Conservation (phyloP, 257 asterid species). For the Nicotiana obtusifolia region DNA sequence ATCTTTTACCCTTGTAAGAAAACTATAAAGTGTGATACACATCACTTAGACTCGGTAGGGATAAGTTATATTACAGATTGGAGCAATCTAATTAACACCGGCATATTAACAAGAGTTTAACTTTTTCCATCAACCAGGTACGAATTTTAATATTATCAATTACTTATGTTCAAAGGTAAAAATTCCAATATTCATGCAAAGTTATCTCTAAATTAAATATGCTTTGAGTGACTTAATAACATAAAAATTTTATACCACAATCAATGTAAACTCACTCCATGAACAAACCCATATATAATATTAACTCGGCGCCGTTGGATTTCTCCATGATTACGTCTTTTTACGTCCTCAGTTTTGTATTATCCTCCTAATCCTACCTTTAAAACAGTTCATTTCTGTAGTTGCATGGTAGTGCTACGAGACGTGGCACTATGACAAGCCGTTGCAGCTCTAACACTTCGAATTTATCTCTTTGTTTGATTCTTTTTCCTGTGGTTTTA, state of each 20-base stretch:
- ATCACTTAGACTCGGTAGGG: too few species aligned
- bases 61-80: too few species aligned
- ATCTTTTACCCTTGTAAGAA: too few species aligned
- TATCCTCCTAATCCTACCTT: background rate
- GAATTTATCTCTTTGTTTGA: background rate
- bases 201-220: too few species aligned
- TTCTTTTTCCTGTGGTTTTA: background rate
- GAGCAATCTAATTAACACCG: background rate
- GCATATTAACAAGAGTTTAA: background rate
- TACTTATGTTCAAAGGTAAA: too few species aligned
- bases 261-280: too few species aligned
- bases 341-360: background rate
- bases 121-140: too few species aligned
- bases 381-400: background rate
- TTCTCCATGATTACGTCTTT: background rate
- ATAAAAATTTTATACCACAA: too few species aligned
- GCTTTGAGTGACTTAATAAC: too few species aligned
- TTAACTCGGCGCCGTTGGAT: slow-evolving; percentile 6
- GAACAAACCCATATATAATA: background rate
- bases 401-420: slow-evolving; percentile 7
- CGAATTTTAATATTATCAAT: too few species aligned
- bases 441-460: background rate
- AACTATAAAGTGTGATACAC: too few species aligned
- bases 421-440: background rate
- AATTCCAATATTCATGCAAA: too few species aligned